Conservation (phyloP, 2,329 filamentous ascomycete genomes). For the Ophiostoma fasciatum region DNA sequence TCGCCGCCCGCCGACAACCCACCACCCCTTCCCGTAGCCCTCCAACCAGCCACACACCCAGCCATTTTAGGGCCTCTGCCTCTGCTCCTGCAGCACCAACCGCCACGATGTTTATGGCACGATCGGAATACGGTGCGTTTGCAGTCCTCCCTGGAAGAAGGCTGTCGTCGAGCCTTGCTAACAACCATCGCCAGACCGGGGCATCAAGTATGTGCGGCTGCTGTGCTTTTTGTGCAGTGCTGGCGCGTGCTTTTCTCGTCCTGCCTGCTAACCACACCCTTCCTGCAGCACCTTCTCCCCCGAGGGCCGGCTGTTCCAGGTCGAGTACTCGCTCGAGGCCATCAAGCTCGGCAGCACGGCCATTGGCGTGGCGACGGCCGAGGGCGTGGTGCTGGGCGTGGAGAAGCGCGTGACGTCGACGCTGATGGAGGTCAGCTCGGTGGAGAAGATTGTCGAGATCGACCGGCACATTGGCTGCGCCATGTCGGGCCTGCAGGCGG, state of each 20-base stretch:
- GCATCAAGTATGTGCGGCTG: conserved; percentile 88
- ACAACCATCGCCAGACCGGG: conserved; percentile 52
- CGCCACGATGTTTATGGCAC: conserved; percentile 95
- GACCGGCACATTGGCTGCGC: conserved; percentile 97
- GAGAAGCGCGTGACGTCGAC: conserved; percentile 98
- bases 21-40: too few relatives aligned
- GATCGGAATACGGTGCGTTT: conserved; percentile 89
- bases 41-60: too few relatives aligned
- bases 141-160: conserved; percentile 14
- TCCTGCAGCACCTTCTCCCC: conserved; percentile 86
- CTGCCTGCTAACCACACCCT: conserved; percentile 3
- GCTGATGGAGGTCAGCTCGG: conserved; percentile 90
- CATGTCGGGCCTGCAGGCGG: conserved; percentile 95
- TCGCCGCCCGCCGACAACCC: background rate
- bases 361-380: conserved; percentile 90
- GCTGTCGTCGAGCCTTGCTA: too few relatives aligned
- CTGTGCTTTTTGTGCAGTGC: too few relatives aligned
- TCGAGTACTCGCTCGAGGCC: conserved; percentile 99
- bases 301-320: conserved; percentile 98
- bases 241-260: too few relatives aligned
- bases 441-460: conserved; percentile 99
- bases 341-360: conserved; percentile 98
- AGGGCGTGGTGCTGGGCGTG: conserved; percentile 90
- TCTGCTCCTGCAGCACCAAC: conserved; percentile 16
- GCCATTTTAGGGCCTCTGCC: conserved; percentile 6